A percentile compares a stretch with the other conserved stretches of the same genome.
These are phyloP conservation scores for Rhodosorus marinus DNA, from an alignment of 23 red algal genomes.

Conservation along the genomic window DNA sequence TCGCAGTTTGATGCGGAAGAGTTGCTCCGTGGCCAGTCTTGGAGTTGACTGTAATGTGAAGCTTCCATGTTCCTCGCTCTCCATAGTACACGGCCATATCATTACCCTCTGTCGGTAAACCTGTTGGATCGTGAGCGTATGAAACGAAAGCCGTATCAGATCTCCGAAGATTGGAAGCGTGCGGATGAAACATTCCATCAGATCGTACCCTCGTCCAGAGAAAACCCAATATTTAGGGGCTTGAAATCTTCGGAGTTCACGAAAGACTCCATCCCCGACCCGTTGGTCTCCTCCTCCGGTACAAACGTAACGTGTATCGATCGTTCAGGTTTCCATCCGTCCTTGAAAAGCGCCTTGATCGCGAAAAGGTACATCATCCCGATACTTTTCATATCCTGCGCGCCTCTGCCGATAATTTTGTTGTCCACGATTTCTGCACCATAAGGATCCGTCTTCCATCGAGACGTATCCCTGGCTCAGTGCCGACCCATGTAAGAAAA, in stretches of 20 bases:
- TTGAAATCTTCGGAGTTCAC: conserved; percentile 13
- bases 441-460: conserved; percentile 44
- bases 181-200: too few relatives aligned
- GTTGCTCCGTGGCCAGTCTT: conserved; percentile 63
- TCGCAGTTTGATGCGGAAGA: conserved; percentile 49
- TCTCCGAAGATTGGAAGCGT: too few relatives aligned
- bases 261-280: conserved; percentile 70
- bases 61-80: conserved; percentile 78
- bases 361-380: conserved; percentile 86
- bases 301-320: conserved; percentile 45
- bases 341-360: conserved; percentile 10
- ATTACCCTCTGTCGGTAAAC: conserved; percentile 16
- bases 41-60: conserved; percentile 17
- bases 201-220: conserved; percentile 86
- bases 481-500: too few relatives aligned
- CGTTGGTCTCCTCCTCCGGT: conserved; percentile 94
- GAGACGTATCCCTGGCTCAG: conserved; percentile 24
- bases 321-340: conserved; percentile 25
- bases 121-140: too few relatives aligned
- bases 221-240: conserved; percentile 21
- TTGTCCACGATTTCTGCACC: conserved; percentile 14
- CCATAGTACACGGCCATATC: conserved; percentile 51
- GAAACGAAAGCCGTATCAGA: too few relatives aligned
- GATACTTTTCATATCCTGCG: conserved; percentile 92
- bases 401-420: conserved; percentile 49